Percentiles rank a stretch among this genome's conserved stretches.
Evolutionary conservation across 805 yeast genomes (phyloP).

Genomic region (Saccharomycopsis sp.): DNA sequence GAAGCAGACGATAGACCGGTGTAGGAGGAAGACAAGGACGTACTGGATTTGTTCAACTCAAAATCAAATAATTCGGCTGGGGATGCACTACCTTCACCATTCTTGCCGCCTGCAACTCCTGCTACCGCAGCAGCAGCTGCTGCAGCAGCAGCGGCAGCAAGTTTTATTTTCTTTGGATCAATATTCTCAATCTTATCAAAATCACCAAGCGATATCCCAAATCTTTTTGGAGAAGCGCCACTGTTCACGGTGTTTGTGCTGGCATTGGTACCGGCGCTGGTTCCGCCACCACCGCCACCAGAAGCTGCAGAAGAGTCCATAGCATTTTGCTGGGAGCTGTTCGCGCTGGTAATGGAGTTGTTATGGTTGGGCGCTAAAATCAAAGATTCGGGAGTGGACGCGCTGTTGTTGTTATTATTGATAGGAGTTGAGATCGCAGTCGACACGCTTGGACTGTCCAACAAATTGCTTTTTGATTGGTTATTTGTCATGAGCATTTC

Average conservation of each 20-base stretch:
- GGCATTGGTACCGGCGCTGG: background rate
- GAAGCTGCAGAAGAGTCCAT: too few relatives aligned
- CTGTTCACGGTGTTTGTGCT: too few relatives aligned
- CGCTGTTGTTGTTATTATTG: slow-evolving; percentile 7
- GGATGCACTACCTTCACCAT: background rate
- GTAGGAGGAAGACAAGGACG: background rate
- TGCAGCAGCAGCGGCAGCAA: too few relatives aligned
- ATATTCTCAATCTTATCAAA: slow-evolving; percentile 8
- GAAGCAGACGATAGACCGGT: too few relatives aligned
- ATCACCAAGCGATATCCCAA: slow-evolving; percentile 13
- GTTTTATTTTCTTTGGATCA: slow-evolving; percentile 12
- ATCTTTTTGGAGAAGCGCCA: too few relatives aligned
- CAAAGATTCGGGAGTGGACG: slow-evolving; percentile 19
- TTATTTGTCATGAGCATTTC: slow-evolving; percentile 16
- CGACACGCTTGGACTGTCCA: slow-evolving; percentile 13
- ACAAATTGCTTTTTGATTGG: slow-evolving; percentile 3
- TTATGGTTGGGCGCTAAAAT: slow-evolving; percentile 1
- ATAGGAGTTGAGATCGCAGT: slow-evolving; percentile 18
- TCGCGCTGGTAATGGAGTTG: slow-evolving; percentile 6
- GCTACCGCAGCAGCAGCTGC: too few relatives aligned
- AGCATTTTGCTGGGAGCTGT: too few relatives aligned
- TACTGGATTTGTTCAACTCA: slow-evolving; percentile 5
- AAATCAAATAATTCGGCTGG: slow-evolving; percentile 10
- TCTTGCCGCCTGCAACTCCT: background rate
- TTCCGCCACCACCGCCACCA: background rate